Conservation (phyloP, 2,329 filamentous ascomycete species). For the Polychaeton citri region DNA sequence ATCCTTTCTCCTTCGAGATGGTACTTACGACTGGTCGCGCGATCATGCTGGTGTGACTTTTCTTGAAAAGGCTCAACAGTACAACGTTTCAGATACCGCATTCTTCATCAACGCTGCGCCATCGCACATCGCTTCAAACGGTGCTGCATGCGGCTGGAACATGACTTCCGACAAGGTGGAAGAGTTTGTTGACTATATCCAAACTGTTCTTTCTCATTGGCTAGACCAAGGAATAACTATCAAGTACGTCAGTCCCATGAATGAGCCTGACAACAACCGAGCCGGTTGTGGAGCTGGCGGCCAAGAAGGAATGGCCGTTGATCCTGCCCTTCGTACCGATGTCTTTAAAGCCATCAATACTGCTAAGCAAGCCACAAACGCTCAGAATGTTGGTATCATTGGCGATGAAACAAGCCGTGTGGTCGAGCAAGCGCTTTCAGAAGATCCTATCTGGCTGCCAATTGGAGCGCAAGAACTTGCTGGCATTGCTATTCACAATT, state of each 20-base stretch:
- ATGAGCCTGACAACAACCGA: constrained; percentile 7
- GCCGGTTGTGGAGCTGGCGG: constrained; percentile 6
- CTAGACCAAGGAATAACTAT: constrained; percentile 4
- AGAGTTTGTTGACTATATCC: constrained; percentile 5
- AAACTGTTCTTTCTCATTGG: constrained; percentile 6
- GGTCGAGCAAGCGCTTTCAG: constrained; percentile 3
- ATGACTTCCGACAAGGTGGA: constrained; percentile 3
- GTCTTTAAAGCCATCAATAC: constrained; percentile 3
- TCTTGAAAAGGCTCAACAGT: constrained; percentile 5
- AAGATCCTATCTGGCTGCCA: constrained; percentile 6
- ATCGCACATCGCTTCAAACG: constrained; percentile 6
- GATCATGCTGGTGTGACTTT: constrained; percentile 7
- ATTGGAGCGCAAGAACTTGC: constrained; percentile 1
- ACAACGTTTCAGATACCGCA: constrained; percentile 6
- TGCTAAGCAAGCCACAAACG: constrained; percentile 1
- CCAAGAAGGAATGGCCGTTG: constrained; percentile 7
- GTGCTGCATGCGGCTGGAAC: constrained; percentile 7
- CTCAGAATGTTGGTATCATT: constrained; percentile 4
- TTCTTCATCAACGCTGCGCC: constrained; percentile 9
- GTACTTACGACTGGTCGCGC: constrained; percentile 8
- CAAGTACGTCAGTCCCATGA: constrained; percentile 7
- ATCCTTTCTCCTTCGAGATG: constrained; percentile 6
- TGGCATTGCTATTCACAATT: constrained; percentile 7
- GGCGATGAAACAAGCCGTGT: constrained; percentile 7
- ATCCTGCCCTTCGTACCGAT: constrained; percentile 2